These are phyloP conservation scores for Acidiella bohemica DNA, from an alignment of 495 filamentous ascomycete genomes.

Conservation along the genomic window DNA sequence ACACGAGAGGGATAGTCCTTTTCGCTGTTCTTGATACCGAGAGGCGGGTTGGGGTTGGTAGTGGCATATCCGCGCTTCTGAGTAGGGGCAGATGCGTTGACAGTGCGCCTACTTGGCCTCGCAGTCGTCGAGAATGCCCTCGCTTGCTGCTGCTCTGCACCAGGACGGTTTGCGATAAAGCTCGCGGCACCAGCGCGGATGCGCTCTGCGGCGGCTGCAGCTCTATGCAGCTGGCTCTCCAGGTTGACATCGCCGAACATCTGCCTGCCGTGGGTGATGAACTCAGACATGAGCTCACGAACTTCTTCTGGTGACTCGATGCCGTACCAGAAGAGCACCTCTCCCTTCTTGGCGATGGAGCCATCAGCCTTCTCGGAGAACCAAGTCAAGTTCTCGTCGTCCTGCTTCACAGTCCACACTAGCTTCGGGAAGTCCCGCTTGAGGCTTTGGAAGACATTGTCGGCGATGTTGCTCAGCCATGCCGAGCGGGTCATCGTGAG, in stretches of 20 bases:
- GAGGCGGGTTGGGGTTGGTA: conserved; percentile 94
- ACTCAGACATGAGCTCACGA: conserved; percentile 75
- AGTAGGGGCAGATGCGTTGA: background rate
- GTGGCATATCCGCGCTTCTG: conserved; percentile 41
- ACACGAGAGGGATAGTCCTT: conserved; percentile 71
- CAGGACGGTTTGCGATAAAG: conserved; percentile 34
- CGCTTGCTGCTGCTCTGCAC: conserved; percentile 10
- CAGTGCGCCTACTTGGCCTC: background rate
- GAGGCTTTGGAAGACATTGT: conserved; percentile 88
- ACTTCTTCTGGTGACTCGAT: conserved; percentile 76
- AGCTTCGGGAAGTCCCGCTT: conserved; percentile 86
- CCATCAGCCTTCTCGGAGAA: conserved; percentile 97
- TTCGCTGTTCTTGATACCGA: conserved; percentile 81
- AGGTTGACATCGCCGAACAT: conserved; percentile 90
- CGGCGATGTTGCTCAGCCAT: conserved; percentile 92
- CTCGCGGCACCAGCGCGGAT: conserved; percentile 14
- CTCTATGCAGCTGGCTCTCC: conserved; percentile 67
- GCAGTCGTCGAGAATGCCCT: conserved; percentile 12
- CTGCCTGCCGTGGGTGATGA: conserved; percentile 64
- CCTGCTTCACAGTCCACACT: conserved; percentile 92
- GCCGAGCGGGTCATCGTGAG: conserved; percentile 92
- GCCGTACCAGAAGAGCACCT: conserved; percentile 96
- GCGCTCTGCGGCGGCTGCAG: conserved; percentile 46
- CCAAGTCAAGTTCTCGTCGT: conserved; percentile 96
- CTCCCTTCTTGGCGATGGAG: conserved; percentile 60